Evolutionary conservation across 805 yeast genomes (phyloP).

Genomic region (Wickerhamomyces strasburgensis): DNA sequence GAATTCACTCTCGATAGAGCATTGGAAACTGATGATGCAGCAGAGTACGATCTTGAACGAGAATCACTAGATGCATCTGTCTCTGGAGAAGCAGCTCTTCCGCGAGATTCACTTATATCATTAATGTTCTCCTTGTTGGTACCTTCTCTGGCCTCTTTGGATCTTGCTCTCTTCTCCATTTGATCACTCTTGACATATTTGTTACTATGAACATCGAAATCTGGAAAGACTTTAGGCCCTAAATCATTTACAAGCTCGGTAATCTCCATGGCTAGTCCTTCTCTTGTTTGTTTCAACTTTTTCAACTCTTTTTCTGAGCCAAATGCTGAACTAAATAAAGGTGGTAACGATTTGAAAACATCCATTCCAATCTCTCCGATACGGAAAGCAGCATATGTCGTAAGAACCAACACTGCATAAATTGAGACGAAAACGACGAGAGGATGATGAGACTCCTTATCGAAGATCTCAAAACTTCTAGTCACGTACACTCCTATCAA

Average conservation of each 20-base stretch:
- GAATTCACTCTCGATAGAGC: constrained; percentile 61
- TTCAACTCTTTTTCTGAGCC: constrained; percentile 38
- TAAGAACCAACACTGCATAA: constrained; percentile 56
- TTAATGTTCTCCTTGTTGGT: constrained; percentile 27
- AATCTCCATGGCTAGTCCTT: constrained; percentile 60
- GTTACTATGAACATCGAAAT: constrained; percentile 46
- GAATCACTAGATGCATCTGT: background rate
- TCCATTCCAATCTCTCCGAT: constrained; percentile 93
- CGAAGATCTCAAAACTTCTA: constrained; percentile 27
- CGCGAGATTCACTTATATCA: constrained; percentile 27
- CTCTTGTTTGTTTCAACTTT: constrained; percentile 55
- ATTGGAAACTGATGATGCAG: constrained; percentile 42
- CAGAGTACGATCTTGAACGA: constrained; percentile 17
- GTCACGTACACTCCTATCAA: constrained; percentile 33
- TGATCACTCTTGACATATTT: constrained; percentile 14
- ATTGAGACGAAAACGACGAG: constrained; percentile 37
- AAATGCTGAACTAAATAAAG: constrained; percentile 45
- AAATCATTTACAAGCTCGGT: constrained; percentile 74
- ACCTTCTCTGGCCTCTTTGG: constrained; percentile 3
- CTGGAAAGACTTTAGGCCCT: constrained; percentile 87
- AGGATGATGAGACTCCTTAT: constrained; percentile 14
- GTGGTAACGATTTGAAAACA: constrained; percentile 72
- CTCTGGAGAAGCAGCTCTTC: constrained; percentile 21
- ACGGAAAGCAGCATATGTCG: constrained; percentile 80
- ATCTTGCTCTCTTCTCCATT: background rate